Percentiles rank a stretch among this genome's conserved stretches.
Conservation (phyloP, 257 asterid species). For the Solanum peruvianum region DNA sequence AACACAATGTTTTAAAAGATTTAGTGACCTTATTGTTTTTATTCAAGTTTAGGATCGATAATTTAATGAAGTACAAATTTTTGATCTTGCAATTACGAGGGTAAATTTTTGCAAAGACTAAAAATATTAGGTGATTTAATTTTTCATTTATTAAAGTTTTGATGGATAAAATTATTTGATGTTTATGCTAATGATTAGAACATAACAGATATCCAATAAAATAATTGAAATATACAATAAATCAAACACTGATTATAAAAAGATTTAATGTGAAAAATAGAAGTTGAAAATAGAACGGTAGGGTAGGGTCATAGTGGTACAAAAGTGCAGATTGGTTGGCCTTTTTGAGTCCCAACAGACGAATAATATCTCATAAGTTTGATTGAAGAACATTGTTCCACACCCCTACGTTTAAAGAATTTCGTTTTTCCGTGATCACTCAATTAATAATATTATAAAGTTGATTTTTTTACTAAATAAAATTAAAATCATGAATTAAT, state of each 20-base stretch:
- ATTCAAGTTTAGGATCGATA: neutral
- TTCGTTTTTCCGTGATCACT: neutral
- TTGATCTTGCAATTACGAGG: neutral
- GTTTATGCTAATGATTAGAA: neutral
- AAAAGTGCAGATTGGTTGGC: neutral
- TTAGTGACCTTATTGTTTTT: neutral
- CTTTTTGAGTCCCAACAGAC: neutral
- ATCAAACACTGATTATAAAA: neutral
- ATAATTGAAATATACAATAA: neutral
- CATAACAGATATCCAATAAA: neutral
- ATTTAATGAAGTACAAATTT: neutral
- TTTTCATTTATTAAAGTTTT: neutral
- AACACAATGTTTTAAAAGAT: neutral
- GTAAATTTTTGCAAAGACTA: neutral
- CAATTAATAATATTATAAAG: fast-evolving
- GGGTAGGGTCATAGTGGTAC: neutral
- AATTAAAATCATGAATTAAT: neutral
- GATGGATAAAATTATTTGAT: neutral
- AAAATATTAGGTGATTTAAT: neutral
- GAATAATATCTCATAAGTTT: neutral
- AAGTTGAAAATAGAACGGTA: neutral
- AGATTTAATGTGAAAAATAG: neutral
- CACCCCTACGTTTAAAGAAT: neutral
- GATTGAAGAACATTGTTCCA: neutral
- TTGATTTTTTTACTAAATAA: fast-evolving